A percentile compares a stretch with the other conserved stretches of the same genome.
Evolutionary conservation across 495 filamentous ascomycete species (phyloP).

Genomic region (Mytilinidion resinicola): DNA sequence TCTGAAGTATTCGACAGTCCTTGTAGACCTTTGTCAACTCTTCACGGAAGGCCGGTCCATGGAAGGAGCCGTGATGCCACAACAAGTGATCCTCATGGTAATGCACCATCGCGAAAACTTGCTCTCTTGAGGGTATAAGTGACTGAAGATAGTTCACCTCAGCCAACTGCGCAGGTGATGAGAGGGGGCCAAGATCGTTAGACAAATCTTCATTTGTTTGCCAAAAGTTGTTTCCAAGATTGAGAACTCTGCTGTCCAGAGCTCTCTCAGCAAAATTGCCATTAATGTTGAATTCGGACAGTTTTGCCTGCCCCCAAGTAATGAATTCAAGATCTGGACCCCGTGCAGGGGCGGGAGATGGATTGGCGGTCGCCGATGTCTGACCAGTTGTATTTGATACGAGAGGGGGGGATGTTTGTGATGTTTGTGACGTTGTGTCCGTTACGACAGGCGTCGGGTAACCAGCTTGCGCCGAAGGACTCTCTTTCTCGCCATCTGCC

Average conservation of each 20-base stretch:
- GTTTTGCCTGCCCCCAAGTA: constrained; percentile 16
- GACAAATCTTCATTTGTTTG: neutral
- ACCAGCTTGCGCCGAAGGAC: neutral
- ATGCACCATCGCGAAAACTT: constrained; percentile 33
- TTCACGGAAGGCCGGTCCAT: constrained; percentile 31
- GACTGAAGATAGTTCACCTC: constrained; percentile 29
- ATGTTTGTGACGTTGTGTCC: too few species aligned
- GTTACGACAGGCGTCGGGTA: too few species aligned
- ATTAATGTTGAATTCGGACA: constrained; percentile 17
- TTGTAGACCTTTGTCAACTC: constrained; percentile 35
- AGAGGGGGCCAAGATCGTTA: constrained; percentile 1
- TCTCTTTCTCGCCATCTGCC: neutral
- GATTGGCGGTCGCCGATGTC: neutral
- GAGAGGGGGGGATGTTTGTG: neutral
- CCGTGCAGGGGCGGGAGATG: neutral
- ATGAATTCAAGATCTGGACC: constrained; percentile 15
- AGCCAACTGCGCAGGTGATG: constrained; percentile 5
- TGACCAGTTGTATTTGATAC: neutral
- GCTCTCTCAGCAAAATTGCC: constrained; percentile 4
- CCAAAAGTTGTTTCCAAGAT: neutral
- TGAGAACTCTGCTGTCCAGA: neutral
- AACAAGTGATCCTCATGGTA: constrained; percentile 40
- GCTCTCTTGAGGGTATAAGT: constrained; percentile 32
- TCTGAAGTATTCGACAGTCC: constrained; percentile 24
- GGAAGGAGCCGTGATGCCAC: constrained; percentile 40